These are phyloP conservation scores for Xylariaceae sp. DNA, from an alignment of 2,329 filamentous ascomycete genomes.

Conservation along the genomic window DNA sequence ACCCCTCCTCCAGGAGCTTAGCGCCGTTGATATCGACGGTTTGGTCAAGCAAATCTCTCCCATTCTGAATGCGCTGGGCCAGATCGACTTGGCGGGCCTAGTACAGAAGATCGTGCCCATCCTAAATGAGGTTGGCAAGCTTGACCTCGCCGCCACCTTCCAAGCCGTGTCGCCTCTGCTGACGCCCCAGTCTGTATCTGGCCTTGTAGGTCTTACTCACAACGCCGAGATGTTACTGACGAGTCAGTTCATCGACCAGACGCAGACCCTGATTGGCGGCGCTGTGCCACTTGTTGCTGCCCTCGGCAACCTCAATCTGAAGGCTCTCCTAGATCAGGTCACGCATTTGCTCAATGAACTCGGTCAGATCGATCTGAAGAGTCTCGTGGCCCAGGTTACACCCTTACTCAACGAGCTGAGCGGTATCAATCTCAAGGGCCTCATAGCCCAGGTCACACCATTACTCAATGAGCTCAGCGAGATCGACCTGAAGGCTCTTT, in stretches of 20 bases:
- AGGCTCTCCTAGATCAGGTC: conserved; percentile 33
- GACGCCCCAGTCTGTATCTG: conserved; percentile 32
- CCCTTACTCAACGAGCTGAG: conserved; percentile 20
- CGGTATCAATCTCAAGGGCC: conserved; percentile 32
- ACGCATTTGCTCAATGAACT: conserved; percentile 35
- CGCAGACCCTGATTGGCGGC: conserved; percentile 33
- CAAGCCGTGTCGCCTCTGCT: conserved; percentile 33
- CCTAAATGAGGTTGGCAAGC: conserved; percentile 29
- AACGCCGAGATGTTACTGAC: conserved; percentile 38
- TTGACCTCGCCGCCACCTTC: conserved; percentile 33
- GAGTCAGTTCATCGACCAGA: conserved; percentile 37
- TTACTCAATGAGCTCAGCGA: conserved; percentile 27
- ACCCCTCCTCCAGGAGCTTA: conserved; percentile 31
- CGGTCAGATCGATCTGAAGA: conserved; percentile 20
- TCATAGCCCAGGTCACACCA: conserved; percentile 33
- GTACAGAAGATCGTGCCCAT: conserved; percentile 31
- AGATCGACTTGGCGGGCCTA: conserved; percentile 31
- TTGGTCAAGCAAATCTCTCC: conserved; percentile 34
- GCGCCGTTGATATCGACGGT: conserved; percentile 31
- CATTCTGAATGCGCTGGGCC: conserved; percentile 29
- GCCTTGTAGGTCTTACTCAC: conserved; percentile 34
- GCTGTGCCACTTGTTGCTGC: conserved; percentile 35
- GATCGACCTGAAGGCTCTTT: conserved; percentile 25
- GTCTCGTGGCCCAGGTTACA: conserved; percentile 29
- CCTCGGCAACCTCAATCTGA: conserved; percentile 35